A percentile compares a stretch with the other conserved stretches of the same genome.
Conservation (phyloP, 371 early-diverging fungal genomes). For the Mucor mucedo region DNA sequence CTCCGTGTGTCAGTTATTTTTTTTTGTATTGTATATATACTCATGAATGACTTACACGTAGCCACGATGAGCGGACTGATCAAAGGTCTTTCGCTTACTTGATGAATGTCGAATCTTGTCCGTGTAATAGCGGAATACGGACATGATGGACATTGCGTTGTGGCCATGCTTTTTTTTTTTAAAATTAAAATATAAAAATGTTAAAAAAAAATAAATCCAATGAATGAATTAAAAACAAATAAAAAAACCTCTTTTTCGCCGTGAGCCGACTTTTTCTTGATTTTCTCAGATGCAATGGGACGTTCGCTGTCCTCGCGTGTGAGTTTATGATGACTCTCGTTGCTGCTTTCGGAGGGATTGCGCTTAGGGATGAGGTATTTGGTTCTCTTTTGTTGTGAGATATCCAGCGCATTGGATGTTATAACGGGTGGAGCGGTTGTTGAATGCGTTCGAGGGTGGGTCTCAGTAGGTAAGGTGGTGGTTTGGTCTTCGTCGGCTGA, state of each 20-base stretch:
- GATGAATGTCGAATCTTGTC: constrained; percentile 51
- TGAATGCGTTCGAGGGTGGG: constrained; percentile 27
- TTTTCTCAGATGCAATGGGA: constrained; percentile 60
- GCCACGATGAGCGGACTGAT: constrained; percentile 36
- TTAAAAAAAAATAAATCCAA: too few relatives aligned
- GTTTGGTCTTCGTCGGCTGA: constrained; percentile 35
- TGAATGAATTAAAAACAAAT: background rate
- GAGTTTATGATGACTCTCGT: constrained; percentile 45
- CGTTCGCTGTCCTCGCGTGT: constrained; percentile 56
- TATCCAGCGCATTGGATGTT: constrained; percentile 23
- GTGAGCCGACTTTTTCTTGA: constrained; percentile 50
- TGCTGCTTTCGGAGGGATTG: constrained; percentile 27
- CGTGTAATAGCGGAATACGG: constrained; percentile 56
- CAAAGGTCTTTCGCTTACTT: constrained; percentile 28
- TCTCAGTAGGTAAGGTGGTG: constrained; percentile 34
- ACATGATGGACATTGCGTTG: constrained; percentile 37
- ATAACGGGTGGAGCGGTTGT: constrained; percentile 48
- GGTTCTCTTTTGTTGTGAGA: constrained; percentile 14
- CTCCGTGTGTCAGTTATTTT: too few relatives aligned
- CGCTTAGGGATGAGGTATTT: constrained; percentile 7
- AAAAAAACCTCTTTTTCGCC: constrained; percentile 39
- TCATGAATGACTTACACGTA: constrained; percentile 40
- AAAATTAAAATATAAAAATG: too few relatives aligned
- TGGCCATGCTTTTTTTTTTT: constrained; percentile 27
- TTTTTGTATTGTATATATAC: too few relatives aligned